Evolutionary conservation across 805 yeast genomes (phyloP).

Genomic region (Debaryomyces hansenii): DNA sequence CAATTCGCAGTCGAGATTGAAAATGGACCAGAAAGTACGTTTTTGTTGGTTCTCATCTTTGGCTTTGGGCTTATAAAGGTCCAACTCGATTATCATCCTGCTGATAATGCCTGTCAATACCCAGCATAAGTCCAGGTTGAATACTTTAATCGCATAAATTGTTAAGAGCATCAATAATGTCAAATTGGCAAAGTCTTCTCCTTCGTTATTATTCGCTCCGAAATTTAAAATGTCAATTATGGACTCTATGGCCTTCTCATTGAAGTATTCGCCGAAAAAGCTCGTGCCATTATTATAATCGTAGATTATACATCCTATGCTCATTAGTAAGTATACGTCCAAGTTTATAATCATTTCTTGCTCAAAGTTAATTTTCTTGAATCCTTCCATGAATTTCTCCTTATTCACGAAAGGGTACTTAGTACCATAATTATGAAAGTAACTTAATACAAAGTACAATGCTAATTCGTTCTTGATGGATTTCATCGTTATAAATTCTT

Average conservation of each 20-base stretch:
- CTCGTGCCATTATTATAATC: slow-evolving; percentile 24
- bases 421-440: slow-evolving; percentile 36
- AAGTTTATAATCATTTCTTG: slow-evolving; percentile 37
- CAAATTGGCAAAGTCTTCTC: slow-evolving; percentile 27
- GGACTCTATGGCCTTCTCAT: slow-evolving; percentile 29
- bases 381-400: slow-evolving; percentile 16
- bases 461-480: slow-evolving; percentile 31
- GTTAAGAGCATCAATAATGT: slow-evolving; percentile 31
- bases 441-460: slow-evolving; percentile 29
- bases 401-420: slow-evolving; percentile 36
- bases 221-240: slow-evolving; percentile 35
- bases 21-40: slow-evolving; percentile 36
- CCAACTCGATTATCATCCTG: slow-evolving; percentile 24
- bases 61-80: slow-evolving; percentile 14
- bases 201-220: slow-evolving; percentile 17
- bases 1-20: slow-evolving; percentile 39
- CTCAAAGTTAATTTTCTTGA: slow-evolving; percentile 28
- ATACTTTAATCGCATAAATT: slow-evolving; percentile 28
- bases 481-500: slow-evolving; percentile 38
- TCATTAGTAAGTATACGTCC: slow-evolving; percentile 38
- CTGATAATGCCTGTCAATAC: slow-evolving; percentile 33
- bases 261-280: slow-evolving; percentile 29
- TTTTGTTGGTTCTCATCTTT: slow-evolving; percentile 7
- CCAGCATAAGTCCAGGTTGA: slow-evolving; percentile 32
- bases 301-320: slow-evolving; percentile 38